Conservation (phyloP, 257 asterid genomes). For the Rubia yunnanensis region DNA sequence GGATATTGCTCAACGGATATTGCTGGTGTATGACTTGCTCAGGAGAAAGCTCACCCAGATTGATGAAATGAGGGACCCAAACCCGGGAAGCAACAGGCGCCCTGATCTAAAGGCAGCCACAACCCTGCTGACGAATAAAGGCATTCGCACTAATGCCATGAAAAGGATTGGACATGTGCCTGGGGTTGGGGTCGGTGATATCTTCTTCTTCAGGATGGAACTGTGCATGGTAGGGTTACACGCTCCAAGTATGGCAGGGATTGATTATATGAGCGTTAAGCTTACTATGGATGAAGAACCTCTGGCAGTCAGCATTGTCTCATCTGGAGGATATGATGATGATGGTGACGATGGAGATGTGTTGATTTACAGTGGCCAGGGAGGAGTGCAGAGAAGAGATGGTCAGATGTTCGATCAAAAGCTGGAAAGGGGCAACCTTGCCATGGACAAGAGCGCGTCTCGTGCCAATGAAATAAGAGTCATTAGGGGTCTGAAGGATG, state of each 20-base stretch:
- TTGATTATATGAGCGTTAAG: conserved; percentile 69
- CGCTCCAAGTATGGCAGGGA: conserved; percentile 90
- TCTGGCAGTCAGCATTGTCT: conserved; percentile 81
- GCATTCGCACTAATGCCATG: conserved; percentile 47
- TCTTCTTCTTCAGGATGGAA: conserved; percentile 87
- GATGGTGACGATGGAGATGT: conserved; percentile 63
- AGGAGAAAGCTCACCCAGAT: conserved; percentile 52
- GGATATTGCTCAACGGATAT: conserved; percentile 36
- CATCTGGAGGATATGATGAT: conserved; percentile 90
- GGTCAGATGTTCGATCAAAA: conserved; percentile 80
- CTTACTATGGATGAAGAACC: conserved; percentile 65
- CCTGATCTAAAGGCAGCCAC: conserved; percentile 59
- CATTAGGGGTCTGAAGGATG: conserved; percentile 54
- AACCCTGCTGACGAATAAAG: conserved; percentile 54
- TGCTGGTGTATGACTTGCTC: conserved; percentile 49
- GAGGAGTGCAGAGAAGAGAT: conserved; percentile 74
- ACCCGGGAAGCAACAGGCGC: conserved; percentile 45
- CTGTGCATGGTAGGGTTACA: conserved; percentile 76
- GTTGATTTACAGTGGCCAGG: conserved; percentile 74
- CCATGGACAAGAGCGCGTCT: conserved; percentile 37
- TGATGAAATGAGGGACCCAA: conserved; percentile 48
- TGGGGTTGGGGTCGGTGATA: conserved; percentile 83
- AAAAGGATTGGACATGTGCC: conserved; percentile 71
- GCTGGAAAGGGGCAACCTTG: conserved; percentile 54
- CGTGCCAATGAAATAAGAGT: conserved; percentile 42